Conservation (phyloP, 164 flowering plant species). For the Berberis thunbergii region DNA sequence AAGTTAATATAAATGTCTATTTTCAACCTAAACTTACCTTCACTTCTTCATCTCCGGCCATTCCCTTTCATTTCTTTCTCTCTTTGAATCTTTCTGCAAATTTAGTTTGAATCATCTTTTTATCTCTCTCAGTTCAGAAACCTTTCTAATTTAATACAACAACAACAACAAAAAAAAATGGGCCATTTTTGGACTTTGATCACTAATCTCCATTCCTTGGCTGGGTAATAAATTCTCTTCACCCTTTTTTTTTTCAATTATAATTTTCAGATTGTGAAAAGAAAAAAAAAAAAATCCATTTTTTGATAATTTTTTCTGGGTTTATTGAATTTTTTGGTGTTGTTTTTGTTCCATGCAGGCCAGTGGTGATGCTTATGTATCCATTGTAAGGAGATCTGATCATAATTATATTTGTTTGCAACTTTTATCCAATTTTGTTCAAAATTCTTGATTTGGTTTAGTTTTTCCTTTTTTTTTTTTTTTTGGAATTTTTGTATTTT, state of each 20-base stretch:
- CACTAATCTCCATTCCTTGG: constrained; percentile 38
- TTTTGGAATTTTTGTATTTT: neutral
- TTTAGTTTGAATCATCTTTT: neutral
- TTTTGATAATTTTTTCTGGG: neutral
- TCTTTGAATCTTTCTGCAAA: neutral
- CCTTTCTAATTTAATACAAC: neutral
- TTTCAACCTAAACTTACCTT: neutral
- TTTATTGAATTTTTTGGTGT: neutral
- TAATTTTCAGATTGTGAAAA: neutral
- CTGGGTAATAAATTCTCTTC: constrained; percentile 42
- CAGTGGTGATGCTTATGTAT: constrained; percentile 60
- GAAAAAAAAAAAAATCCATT: neutral
- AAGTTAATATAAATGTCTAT: neutral
- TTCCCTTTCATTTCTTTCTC: neutral
- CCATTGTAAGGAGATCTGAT: constrained; percentile 52
- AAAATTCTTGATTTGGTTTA: neutral
- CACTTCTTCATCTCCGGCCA: too few relatives aligned
- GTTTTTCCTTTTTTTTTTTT: neutral
- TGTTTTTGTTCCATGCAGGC: constrained; percentile 37
- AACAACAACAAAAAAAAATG: constrained; percentile 15
- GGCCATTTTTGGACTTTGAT: constrained; percentile 53
- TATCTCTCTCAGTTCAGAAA: neutral
- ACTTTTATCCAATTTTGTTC: too few relatives aligned
- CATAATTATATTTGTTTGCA: neutral
- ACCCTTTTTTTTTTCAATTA: neutral